A percentile compares a stretch with the other conserved stretches of the same genome.
These are phyloP conservation scores for Ilex asprella DNA, from an alignment of 257 asterid genomes.

Conservation along the genomic window DNA sequence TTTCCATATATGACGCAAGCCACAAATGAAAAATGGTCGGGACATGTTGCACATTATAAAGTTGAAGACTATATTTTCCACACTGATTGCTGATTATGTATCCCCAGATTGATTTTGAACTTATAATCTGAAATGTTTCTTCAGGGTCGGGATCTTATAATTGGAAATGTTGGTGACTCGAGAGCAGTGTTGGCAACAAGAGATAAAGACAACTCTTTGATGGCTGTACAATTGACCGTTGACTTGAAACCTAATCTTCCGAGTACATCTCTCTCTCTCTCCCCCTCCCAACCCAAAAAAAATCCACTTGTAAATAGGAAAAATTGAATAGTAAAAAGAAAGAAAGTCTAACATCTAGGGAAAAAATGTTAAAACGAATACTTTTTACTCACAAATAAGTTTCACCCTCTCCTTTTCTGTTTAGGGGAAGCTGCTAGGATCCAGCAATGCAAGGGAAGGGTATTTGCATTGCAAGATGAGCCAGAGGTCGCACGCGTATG, in stretches of 20 bases:
- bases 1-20: no score
- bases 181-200: slow-evolving; percentile 91
- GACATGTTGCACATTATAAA: no score
- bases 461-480: slow-evolving; percentile 96
- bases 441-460: slow-evolving; percentile 91
- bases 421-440: slow-evolving; percentile 93
- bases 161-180: slow-evolving; percentile 95
- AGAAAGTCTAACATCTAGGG: background rate
- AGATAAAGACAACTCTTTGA: slow-evolving; percentile 60
- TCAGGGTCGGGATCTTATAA: slow-evolving; percentile 84
- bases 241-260: slow-evolving; percentile 99
- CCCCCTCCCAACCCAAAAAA: background rate
- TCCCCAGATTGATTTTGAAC: no score
- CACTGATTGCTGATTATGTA: no score
- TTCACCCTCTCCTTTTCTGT: slow-evolving; percentile 4
- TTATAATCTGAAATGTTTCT: slow-evolving; percentile 4
- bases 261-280: slow-evolving; percentile 38
- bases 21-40: no score
- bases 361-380: no score
- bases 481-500: slow-evolving; percentile 99
- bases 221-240: slow-evolving; percentile 86
- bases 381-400: background rate
- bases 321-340: background rate
- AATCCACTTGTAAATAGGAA: background rate
- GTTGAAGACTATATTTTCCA: no score